Evolutionary conservation across 1,284 basidiomycete species (phyloP).

Genomic region (Cystobasidium pallidum): DNA sequence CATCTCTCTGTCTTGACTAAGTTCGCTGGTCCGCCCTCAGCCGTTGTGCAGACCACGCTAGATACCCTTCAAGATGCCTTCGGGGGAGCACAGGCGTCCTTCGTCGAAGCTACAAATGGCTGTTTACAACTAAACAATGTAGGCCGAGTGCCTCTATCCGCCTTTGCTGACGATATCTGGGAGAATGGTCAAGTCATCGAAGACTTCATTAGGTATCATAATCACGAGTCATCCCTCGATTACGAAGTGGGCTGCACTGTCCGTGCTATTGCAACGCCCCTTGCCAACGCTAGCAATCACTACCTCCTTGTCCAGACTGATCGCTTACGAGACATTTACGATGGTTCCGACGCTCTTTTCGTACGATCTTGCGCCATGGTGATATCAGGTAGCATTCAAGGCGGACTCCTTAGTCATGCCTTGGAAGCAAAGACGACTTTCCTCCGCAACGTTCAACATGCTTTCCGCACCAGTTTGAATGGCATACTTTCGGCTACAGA

Average conservation of each 20-base stretch:
- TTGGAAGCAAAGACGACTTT: conserved; percentile 22
- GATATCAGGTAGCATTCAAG: conserved; percentile 15
- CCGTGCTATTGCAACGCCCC: conserved; percentile 1
- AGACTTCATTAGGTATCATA: conserved; percentile 19
- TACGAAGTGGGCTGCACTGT: neutral
- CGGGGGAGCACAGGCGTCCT: neutral
- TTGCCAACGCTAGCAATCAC: neutral
- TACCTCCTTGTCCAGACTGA: conserved; percentile 8
- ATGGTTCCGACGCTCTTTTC: conserved; percentile 28
- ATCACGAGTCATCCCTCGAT: conserved; percentile 2
- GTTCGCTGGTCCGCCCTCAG: neutral
- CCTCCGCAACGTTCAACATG: conserved; percentile 30
- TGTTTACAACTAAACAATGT: neutral
- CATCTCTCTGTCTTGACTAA: neutral
- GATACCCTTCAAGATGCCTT: neutral
- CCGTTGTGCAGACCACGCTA: conserved; percentile 1
- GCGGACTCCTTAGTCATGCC: neutral
- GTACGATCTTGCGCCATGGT: conserved; percentile 20
- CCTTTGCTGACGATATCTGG: neutral
- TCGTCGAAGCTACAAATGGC: neutral
- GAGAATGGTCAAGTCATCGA: conserved; percentile 19
- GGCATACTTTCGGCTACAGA: conserved; percentile 35
- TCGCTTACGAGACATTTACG: conserved; percentile 7
- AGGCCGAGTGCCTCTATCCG: neutral
- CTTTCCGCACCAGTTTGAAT: conserved; percentile 30